A percentile compares a stretch with the other conserved stretches of the same genome.
These are phyloP conservation scores for Rubia yunnanensis DNA, from an alignment of 257 asterid species.

Conservation along the genomic window DNA sequence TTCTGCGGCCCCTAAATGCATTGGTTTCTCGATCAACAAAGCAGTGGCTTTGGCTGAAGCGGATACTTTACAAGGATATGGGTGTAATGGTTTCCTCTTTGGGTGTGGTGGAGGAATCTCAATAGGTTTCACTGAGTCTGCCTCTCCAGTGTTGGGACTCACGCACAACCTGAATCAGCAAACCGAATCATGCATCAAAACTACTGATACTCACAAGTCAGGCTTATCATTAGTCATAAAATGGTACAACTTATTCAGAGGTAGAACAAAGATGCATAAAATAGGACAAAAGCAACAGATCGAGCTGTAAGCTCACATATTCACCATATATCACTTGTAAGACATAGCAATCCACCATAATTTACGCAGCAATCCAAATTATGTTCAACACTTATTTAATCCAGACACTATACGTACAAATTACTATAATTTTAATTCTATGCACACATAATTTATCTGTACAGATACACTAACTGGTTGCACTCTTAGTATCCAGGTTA, in stretches of 20 bases:
- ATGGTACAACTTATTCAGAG: slow-evolving; percentile 41
- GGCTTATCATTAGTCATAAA: slow-evolving; percentile 22
- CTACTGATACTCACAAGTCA: not conserved
- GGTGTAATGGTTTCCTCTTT: slow-evolving; percentile 88
- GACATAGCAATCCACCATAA: too few relatives aligned
- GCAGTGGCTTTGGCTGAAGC: slow-evolving; percentile 26
- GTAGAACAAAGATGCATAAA: slow-evolving; percentile 30
- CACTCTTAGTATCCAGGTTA: too few relatives aligned
- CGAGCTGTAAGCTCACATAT: too few relatives aligned
- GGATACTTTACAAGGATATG: slow-evolving; percentile 79
- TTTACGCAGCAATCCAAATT: too few relatives aligned
- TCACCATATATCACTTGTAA: too few relatives aligned
- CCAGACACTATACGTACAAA: too few relatives aligned
- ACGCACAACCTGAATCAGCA: slow-evolving; percentile 56
- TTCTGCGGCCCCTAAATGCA: slow-evolving; percentile 27
- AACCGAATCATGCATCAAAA: slow-evolving; percentile 12
- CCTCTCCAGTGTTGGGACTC: slow-evolving; percentile 48
- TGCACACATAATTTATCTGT: too few relatives aligned
- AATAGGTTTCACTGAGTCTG: slow-evolving; percentile 37
- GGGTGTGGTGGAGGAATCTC: slow-evolving; percentile 99
- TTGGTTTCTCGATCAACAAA: slow-evolving; percentile 27
- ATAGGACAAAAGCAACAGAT: slow-evolving; percentile 38
- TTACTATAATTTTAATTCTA: too few relatives aligned
- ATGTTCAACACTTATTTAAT: too few relatives aligned
- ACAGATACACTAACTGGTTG: too few relatives aligned